Evolutionary conservation across 768 basidiomycete genomes (phyloP), one percentile per base, ranked within the genome.

Genomic region (Leccinum pellstonianum): DNA sequence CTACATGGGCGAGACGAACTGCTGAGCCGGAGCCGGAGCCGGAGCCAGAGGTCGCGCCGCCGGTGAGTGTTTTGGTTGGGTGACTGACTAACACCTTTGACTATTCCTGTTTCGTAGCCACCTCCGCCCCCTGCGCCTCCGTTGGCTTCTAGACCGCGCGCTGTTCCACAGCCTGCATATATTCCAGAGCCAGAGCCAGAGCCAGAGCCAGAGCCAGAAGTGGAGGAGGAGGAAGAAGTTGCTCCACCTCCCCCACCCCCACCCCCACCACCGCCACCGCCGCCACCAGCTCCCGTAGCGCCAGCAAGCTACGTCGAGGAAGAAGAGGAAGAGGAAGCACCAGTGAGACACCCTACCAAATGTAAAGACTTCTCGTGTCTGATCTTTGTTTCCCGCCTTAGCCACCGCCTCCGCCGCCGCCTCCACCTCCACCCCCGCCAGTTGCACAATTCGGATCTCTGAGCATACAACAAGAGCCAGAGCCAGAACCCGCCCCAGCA

Each of bases 341-440:
- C 64, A 15, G 64, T 64, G 46, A 62, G 64, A 52, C 4, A 17
- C 11, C 8, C 12, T 29, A 43, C 10, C 8, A 25, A 49, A 21
- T 37, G 17, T 7, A 23, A 25, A 43, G 12, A 5, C 12, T 14
- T 47, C 14, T 41, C 17, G 8, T 10, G 23, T 23, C 23, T 23
- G 23, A 23, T 23, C 23, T 23, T 23, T 19, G 8, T 19, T 58
- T 38, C 8, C 37, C 15, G 7, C 37, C 37, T 5, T 54, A 54
- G 59, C 58, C 63, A 1, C 64, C 63, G 5, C 79, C 79, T 1
- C 38, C 33, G 0, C 33, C 33, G 12, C 31, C 37, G 3, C 80
- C 77, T 0, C 77, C 79, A 0, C 80, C 81, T 0, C 76, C 73
- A 0, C 81, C 83, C 0, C 38, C 81, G 7, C 79, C 79, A 8